Evolutionary conservation across 2,329 filamentous ascomycete species (phyloP), one percentile per base, ranked within the genome.

Genomic region (Penicillium corylophilum): DNA sequence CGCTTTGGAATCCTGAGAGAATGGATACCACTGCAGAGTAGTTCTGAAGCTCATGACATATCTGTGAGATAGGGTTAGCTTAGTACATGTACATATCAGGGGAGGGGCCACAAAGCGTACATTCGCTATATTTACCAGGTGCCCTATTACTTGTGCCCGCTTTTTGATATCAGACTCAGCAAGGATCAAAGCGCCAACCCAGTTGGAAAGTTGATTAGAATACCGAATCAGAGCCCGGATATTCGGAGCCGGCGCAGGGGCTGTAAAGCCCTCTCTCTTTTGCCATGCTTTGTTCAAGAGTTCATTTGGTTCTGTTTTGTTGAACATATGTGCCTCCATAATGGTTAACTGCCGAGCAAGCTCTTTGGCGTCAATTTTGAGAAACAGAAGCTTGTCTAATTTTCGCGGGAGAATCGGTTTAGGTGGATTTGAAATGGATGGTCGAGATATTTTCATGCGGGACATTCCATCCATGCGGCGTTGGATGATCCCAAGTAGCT

Each of bases 91-190:
- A 35, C 4, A 44, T 10, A 12, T 15, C 22, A 40, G 15, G 5
- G 23, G 47, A 6, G 41, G 12, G 33, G 23, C 12, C n/a, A n/a
- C 31, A 22, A 24, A 24, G 26, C 54, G 9, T 79, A 94, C 90
- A 75, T 96, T 92, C 50, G 92, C 92, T 53, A 96, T 90, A 22
- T 87, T 82, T 50, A 96, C 89, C 74, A 96, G 96, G 71, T 96
- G 91, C 71, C 95, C 96, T 72, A 96, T 96, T 39, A 96, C 90
- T 35, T 93, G 87, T 16, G 96, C 90, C 61, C 93, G 83, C 71
- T 93, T 92, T 78, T 93, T 95, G 93, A 96, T 77, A 96, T 85
- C 71, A 96, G 91, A 68, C 96, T 97, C 95, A n/a, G n/a, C n/a
- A n/a, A n/a, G 79, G 72, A 97, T 97, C 54, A 96, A 81, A n/a